Conservation (phyloP, 2,329 filamentous ascomycete species). For the Trichophyton mentagrophytes region DNA sequence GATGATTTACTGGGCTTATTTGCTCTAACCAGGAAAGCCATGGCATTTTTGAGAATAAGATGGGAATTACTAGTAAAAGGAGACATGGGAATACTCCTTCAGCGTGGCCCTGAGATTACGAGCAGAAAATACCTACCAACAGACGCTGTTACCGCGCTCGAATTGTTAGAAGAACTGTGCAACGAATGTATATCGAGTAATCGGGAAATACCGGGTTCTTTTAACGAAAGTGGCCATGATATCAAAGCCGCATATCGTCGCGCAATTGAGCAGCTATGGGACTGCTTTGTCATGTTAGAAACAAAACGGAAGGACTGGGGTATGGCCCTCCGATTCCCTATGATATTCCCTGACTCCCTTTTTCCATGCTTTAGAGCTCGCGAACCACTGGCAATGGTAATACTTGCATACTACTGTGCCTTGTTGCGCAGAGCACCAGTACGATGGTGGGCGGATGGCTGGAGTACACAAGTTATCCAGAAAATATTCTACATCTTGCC, state of each 20-base stretch:
- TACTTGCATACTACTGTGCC: conserved; percentile 29
- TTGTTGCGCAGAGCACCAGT: conserved; percentile 16
- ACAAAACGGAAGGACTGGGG: conserved; percentile 12
- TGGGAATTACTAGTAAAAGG: conserved; percentile 9
- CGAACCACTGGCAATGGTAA: conserved; percentile 23
- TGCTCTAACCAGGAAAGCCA: conserved; percentile 8
- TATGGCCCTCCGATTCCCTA: conserved; percentile 11
- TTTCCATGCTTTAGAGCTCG: conserved; percentile 21
- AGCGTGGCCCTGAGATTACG: conserved; percentile 11
- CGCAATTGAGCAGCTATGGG: conserved; percentile 11
- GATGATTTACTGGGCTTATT: conserved; percentile 11
- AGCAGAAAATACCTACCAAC: conserved; percentile 10
- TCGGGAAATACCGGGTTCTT: neutral
- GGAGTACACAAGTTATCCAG: conserved; percentile 11
- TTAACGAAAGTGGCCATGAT: neutral
- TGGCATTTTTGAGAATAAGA: conserved; percentile 6
- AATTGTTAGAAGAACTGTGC: conserved; percentile 11
- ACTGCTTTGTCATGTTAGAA: conserved; percentile 13
- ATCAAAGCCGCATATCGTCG: neutral
- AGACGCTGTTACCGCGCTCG: conserved; percentile 7
- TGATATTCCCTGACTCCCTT: conserved; percentile 12
- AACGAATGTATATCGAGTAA: neutral
- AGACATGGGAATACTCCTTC: conserved; percentile 10
- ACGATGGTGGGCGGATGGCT: conserved; percentile 15
- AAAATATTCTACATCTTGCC: conserved; percentile 8